Conservation (phyloP, 441 rosid genomes). For the Gossypium schwendimanii region DNA sequence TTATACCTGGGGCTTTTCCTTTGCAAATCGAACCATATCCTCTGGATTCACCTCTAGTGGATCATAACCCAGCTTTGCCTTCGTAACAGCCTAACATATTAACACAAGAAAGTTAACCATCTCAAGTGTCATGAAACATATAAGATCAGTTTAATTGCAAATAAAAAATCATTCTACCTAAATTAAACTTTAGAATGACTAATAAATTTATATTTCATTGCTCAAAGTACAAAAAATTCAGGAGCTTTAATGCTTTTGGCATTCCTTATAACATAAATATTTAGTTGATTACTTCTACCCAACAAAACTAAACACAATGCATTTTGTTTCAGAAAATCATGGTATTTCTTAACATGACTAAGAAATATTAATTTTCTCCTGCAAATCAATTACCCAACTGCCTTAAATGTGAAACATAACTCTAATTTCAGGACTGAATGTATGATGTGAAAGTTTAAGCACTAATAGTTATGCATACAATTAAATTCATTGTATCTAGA, state of each 20-base stretch:
- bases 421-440: background rate
- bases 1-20: slow-evolving; percentile 87
- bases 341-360: background rate
- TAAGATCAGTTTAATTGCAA: slow-evolving; percentile 8
- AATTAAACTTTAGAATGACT: background rate
- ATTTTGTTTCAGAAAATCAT: background rate
- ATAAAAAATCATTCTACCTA: slow-evolving; percentile 8
- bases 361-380: background rate
- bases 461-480: background rate
- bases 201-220: slow-evolving; percentile 2
- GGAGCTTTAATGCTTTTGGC: background rate
- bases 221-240: background rate
- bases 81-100: slow-evolving; percentile 78
- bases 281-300: background rate
- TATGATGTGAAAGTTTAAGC: slow-evolving; percentile 1
- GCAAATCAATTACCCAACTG: background rate
- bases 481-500: background rate
- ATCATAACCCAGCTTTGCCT: slow-evolving; percentile 96
- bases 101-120: slow-evolving; percentile 19
- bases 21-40: slow-evolving; percentile 97
- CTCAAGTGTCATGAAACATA: slow-evolving; percentile 5
- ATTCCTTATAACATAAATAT: background rate
- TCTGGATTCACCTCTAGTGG: slow-evolving; percentile 98
- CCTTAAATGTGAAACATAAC: background rate
- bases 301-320: background rate